phyloP scores from a whole-genome alignment of 495 filamentous ascomycete species.

The Aspergillus campestris region DNA sequence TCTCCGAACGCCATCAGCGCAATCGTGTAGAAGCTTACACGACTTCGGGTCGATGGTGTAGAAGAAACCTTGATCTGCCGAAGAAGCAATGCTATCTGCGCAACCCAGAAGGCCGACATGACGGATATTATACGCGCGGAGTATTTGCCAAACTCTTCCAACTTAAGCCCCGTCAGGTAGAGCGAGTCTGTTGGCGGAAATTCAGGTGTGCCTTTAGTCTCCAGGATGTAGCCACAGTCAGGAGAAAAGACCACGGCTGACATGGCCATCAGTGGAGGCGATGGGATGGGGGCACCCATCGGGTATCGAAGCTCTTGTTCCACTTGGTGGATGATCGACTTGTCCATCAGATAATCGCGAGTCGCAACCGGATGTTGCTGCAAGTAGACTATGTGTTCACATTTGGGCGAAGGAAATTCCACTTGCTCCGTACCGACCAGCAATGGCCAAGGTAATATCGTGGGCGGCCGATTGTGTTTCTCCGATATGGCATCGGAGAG shows the following conservation, averaged over 20 bases:
- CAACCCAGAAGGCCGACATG: constrained; percentile 54
- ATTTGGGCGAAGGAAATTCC: constrained; percentile 58
- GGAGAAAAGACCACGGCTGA: constrained; percentile 86
- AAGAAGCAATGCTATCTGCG: constrained; percentile 67
- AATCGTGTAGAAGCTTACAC: constrained; percentile 84
- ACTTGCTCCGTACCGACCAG: constrained; percentile 47
- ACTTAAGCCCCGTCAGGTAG: constrained; percentile 70
- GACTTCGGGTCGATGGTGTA: constrained; percentile 87
- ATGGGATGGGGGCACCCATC: constrained; percentile 64
- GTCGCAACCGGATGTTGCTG: constrained; percentile 62
- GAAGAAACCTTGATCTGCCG: constrained; percentile 84
- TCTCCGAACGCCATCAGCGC: constrained; percentile 82
- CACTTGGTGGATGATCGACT: constrained; percentile 50
- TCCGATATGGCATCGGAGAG: constrained; percentile 55
- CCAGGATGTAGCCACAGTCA: constrained; percentile 86
- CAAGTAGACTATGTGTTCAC: constrained; percentile 81
- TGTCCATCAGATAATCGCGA: constrained; percentile 23
- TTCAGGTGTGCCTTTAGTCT: constrained; percentile 73
- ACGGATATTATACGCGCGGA: constrained; percentile 60
- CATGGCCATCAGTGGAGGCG: constrained; percentile 64
- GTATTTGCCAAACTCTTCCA: constrained; percentile 60
- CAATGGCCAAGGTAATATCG: constrained; percentile 56
- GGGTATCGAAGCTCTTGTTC: constrained; percentile 82
- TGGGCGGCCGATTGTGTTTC: constrained; percentile 45
- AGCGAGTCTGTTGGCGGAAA: constrained; percentile 53